phyloP scores from a whole-genome alignment of 2,329 filamentous ascomycete species.

The Aspergillus aculeatus region DNA sequence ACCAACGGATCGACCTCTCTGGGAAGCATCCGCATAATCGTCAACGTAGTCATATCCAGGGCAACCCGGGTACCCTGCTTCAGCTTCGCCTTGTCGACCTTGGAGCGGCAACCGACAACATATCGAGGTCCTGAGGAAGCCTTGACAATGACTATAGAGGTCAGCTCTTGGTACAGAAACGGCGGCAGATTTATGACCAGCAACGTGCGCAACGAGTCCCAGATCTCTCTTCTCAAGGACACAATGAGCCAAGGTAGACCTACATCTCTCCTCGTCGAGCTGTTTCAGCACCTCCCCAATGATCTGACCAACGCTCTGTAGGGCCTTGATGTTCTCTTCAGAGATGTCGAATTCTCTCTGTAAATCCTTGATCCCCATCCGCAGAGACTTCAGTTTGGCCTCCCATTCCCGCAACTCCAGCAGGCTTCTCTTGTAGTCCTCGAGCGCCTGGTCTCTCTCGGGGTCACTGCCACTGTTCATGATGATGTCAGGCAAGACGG shows the following conservation, averaged over 20 bases:
- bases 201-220: neutral
- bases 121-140: constrained; percentile 96
- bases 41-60: constrained; percentile 98
- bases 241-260: constrained; percentile 36
- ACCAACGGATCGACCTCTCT: constrained; percentile 97
- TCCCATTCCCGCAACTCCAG: constrained; percentile 98
- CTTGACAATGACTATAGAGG: constrained; percentile 82
- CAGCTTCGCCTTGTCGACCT: constrained; percentile 94
- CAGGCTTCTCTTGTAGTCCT: constrained; percentile 75
- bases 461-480: constrained; percentile 49
- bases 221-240: neutral
- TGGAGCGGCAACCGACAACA: constrained; percentile 96
- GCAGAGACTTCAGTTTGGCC: constrained; percentile 90
- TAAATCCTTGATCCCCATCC: constrained; percentile 91
- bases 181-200: neutral
- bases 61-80: constrained; percentile 98
- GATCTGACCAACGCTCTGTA: constrained; percentile 98
- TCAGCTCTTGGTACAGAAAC: constrained; percentile 15
- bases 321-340: constrained; percentile 98
- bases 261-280: constrained; percentile 97
- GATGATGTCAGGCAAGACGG: constrained; percentile 18
- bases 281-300: constrained; percentile 99
- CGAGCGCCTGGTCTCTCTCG: constrained; percentile 66
- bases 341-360: constrained; percentile 95
- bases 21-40: constrained; percentile 99